A percentile compares a stretch with the other conserved stretches of the same genome.
Conservation (phyloP, 768 basidiomycete genomes). For the Hygrophoropsis aurantiaca region DNA sequence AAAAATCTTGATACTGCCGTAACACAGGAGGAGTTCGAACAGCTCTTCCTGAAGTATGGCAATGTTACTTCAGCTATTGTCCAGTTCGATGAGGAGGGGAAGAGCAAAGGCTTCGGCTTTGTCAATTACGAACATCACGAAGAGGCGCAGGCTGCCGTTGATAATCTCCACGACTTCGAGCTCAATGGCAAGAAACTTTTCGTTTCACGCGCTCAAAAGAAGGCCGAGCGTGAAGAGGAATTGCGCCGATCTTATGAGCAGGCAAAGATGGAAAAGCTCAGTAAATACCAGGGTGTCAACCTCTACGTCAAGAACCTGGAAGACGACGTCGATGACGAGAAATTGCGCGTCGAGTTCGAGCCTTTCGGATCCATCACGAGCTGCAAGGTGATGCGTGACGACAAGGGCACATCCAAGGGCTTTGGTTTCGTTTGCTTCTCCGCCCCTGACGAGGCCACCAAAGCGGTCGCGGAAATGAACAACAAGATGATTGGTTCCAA, state of each 20-base stretch:
- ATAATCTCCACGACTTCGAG: conserved; percentile 84
- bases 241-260: conserved; percentile 90
- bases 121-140: conserved; percentile 96
- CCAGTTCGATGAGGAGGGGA: conserved; percentile 82
- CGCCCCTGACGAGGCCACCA: conserved; percentile 97
- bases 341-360: conserved; percentile 94
- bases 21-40: conserved; percentile 81
- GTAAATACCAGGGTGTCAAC: conserved; percentile 99
- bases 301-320: conserved; percentile 99
- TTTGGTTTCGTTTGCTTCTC: conserved; percentile 99
- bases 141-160: conserved; percentile 87
- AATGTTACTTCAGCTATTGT: conserved; percentile 87
- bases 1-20: conserved; percentile 93
- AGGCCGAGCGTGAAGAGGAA: conserved; percentile 97
- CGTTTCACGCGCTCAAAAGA: conserved; percentile 97
- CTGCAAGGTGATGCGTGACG: conserved; percentile 99
- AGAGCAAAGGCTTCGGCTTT: conserved; percentile 96
- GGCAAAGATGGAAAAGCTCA: conserved; percentile 94
- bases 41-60: conserved; percentile 77
- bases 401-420: conserved; percentile 89
- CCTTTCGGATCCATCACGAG: conserved; percentile 96
- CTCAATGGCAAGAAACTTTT: conserved; percentile 86
- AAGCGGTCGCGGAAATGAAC: conserved; percentile 99
- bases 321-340: conserved; percentile 97
- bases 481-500: conserved; percentile 99